Conservation (phyloP, 2,329 filamentous ascomycete species). For the Dichotomopilus funicola region DNA sequence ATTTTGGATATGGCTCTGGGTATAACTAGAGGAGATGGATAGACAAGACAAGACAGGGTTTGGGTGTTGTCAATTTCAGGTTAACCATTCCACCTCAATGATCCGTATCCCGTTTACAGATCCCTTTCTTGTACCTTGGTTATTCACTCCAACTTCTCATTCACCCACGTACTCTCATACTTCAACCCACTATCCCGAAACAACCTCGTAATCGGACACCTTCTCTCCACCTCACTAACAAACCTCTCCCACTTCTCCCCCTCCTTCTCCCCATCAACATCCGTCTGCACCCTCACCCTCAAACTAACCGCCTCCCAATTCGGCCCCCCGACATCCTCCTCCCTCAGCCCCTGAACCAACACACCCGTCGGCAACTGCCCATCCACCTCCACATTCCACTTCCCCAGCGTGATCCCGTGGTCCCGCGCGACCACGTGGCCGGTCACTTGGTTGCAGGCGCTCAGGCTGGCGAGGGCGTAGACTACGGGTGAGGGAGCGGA, state of each 20-base stretch:
- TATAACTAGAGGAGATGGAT: not conserved
- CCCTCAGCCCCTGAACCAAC: conserved; percentile 22
- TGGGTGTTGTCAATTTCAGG: not conserved
- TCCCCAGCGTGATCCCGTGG: conserved; percentile 24
- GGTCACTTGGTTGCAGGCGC: conserved; percentile 28
- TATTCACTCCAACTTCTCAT: conserved; percentile 12
- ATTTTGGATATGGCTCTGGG: too few species aligned
- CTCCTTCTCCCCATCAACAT: conserved; percentile 10
- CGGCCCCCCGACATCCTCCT: conserved; percentile 22
- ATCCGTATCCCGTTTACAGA: too few species aligned
- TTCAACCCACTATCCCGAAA: conserved; percentile 25
- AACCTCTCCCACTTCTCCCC: conserved; percentile 21
- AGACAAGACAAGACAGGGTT: not conserved
- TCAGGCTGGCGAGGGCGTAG: conserved; percentile 26
- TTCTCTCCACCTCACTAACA: conserved; percentile 24
- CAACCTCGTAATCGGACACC: conserved; percentile 28
- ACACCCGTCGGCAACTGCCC: conserved; percentile 23
- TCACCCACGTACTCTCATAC: conserved; percentile 25
- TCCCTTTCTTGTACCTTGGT: too few species aligned
- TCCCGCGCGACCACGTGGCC: conserved; percentile 26
- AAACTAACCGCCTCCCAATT: conserved; percentile 26
- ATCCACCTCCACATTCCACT: conserved; percentile 25
- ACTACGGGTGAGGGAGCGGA: conserved; percentile 27
- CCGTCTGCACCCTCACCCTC: conserved; percentile 24
- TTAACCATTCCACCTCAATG: too few species aligned